These are phyloP conservation scores for Cicer judaicum DNA, from an alignment of 306 rosid genomes.

Conservation along the genomic window DNA sequence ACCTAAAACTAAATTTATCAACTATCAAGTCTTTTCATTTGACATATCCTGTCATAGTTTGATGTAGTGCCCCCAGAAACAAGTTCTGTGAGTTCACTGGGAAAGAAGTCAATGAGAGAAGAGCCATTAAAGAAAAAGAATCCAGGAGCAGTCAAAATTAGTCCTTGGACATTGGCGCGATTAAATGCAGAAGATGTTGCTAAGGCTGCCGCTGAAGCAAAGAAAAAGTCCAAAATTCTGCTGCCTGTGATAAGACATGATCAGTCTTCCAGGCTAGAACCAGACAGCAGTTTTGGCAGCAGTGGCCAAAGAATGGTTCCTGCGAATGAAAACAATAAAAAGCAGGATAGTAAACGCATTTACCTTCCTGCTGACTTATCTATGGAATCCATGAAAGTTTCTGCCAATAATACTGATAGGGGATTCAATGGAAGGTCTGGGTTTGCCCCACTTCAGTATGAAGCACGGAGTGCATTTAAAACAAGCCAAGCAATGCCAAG, in stretches of 20 bases:
- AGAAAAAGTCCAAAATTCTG: conserved; percentile 88
- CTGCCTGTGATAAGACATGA: conserved; percentile 73
- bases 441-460: conserved; percentile 82
- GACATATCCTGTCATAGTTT: conserved; percentile 52
- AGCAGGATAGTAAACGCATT: conserved; percentile 66
- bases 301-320: conserved; percentile 62
- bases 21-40: not conserved
- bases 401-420: conserved; percentile 51
- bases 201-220: conserved; percentile 93
- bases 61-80: conserved; percentile 93
- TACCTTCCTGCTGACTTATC: conserved; percentile 77
- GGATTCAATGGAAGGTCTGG: conserved; percentile 60
- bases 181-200: conserved; percentile 89
- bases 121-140: conserved; percentile 76
- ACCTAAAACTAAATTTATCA: not conserved
- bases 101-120: conserved; percentile 63
- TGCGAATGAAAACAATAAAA: conserved; percentile 66
- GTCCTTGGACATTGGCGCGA: conserved; percentile 95
- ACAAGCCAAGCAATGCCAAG: conserved; percentile 69
- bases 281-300: conserved; percentile 65
- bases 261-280: conserved; percentile 54
- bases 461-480: conserved; percentile 76
- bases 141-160: conserved; percentile 74
- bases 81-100: conserved; percentile 78
- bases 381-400: conserved; percentile 56